Base-by-base conservation (phyloP, 1,139 yeast species). In the Saccharomyces hybrid region DNA sequence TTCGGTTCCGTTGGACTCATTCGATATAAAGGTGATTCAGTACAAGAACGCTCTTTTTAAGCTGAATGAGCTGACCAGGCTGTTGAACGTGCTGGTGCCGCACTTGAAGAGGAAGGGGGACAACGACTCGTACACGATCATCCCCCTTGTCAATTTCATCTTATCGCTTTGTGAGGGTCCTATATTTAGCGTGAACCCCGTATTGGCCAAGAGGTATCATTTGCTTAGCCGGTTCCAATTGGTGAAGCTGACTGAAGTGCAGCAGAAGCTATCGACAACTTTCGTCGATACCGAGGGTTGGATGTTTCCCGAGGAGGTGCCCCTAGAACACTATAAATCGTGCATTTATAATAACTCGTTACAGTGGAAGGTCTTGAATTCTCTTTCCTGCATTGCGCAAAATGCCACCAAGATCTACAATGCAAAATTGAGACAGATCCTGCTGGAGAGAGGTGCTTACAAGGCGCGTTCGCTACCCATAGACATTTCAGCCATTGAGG, bases 371-470 rank as follows among this genome's bases (percentile, higher is more conserved):
- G 44, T 65, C 6, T 49, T 69, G 23, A 53, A 55, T 11, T 59
- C 61, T 4, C 51, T 67, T 26, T 57, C 59, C 23, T 50, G 49
- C 7, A 53, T 68, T 1, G 49, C 63, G 1, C 51, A 64, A 8
- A 76, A 73, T 53, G 76, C 84, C 13, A 65, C 75, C 11, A 72
- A 72, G 23, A 79, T 83, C 0, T 81, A 82, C 61, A 74, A 76
- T 53, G 77, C 74, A 56, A 74, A 77, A 53, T 63, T 80, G 52
- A 73, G 69, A 23, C 77, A 70, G 55, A 78, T 82, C 1, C 67
- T 71, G 51, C 46, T 64, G 47, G 83, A 76, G 56, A 67, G 75
- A 53, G 63, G 61, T 25, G 65, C 69, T 0, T 58, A 58, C 25
- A 62, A 67, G 0, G 69, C 65, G 31, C 56, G 68, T 11, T 61